phyloP scores from a whole-genome alignment of 1,284 basidiomycete genomes.

The Trichosporon inkin region DNA sequence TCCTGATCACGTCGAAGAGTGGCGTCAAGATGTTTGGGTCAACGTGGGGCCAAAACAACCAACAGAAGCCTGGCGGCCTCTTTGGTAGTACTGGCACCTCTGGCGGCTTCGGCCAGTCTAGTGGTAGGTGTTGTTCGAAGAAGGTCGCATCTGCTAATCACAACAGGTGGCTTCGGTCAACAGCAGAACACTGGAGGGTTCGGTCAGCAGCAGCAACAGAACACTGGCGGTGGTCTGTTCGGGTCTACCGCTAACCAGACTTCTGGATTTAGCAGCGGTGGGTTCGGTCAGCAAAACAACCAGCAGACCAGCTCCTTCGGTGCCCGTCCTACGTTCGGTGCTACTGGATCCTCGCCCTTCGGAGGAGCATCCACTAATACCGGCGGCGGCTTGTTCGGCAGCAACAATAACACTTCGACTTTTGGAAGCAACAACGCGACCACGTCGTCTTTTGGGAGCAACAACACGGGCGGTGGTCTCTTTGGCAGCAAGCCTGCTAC shows the following conservation, averaged over 20 bases:
- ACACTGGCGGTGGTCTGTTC: constrained; percentile 55
- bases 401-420: constrained; percentile 3
- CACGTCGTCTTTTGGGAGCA: background rate
- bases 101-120: constrained; percentile 32
- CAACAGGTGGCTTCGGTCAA: constrained; percentile 16
- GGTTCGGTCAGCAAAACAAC: constrained; percentile 10
- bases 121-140: background rate
- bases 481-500: constrained; percentile 41
- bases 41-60: constrained; percentile 55
- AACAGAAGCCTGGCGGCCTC: constrained; percentile 58
- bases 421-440: constrained; percentile 22
- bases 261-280: constrained; percentile 16
- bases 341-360: constrained; percentile 43
- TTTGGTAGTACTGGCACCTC: constrained; percentile 33
- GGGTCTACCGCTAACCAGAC: constrained; percentile 22
- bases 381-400: constrained; percentile 37
- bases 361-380: constrained; percentile 29
- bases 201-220: constrained; percentile 54
- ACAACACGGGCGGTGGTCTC: constrained; percentile 27
- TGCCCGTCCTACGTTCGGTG: constrained; percentile 40
- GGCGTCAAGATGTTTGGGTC: constrained; percentile 39
- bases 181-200: constrained; percentile 17
- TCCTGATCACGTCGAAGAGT: background rate
- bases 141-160: background rate
- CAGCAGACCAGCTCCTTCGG: constrained; percentile 34